Conservation (phyloP, 441 rosid species). For the Gossypium schwendimanii region DNA sequence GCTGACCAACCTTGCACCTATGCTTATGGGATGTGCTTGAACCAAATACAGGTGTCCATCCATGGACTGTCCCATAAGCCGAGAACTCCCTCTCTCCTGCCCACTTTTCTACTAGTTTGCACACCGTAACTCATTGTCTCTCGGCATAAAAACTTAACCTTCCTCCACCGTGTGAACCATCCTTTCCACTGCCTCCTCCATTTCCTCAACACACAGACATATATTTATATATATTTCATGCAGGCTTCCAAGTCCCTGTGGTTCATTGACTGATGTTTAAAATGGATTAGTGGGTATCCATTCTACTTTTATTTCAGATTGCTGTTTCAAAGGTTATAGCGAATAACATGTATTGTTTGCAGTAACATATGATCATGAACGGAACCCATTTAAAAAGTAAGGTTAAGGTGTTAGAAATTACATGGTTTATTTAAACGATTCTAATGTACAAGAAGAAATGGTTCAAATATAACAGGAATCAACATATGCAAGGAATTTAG, state of each 20-base stretch:
- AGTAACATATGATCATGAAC: neutral
- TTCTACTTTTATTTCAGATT: neutral
- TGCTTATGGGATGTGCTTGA: neutral
- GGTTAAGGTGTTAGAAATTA: neutral
- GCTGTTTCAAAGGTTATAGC: neutral
- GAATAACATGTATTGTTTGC: neutral
- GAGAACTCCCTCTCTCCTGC: neutral
- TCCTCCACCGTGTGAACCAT: neutral
- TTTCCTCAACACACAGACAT: neutral
- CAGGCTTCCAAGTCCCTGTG: constrained; percentile 5
- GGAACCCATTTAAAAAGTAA: neutral
- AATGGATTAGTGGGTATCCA: neutral
- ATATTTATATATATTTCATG: neutral
- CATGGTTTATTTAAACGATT: neutral
- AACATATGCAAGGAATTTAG: neutral
- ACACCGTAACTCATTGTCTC: neutral
- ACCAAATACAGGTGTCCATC: neutral
- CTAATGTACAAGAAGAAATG: neutral
- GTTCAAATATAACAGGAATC: neutral
- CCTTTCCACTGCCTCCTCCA: neutral
- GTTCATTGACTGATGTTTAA: constrained; percentile 32
- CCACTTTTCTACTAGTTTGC: neutral
- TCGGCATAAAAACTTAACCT: neutral
- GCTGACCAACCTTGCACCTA: neutral
- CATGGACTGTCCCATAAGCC: neutral